Evolutionary conservation across 2,329 filamentous ascomycete species (phyloP).

Genomic region (Colletotrichum camelliae): DNA sequence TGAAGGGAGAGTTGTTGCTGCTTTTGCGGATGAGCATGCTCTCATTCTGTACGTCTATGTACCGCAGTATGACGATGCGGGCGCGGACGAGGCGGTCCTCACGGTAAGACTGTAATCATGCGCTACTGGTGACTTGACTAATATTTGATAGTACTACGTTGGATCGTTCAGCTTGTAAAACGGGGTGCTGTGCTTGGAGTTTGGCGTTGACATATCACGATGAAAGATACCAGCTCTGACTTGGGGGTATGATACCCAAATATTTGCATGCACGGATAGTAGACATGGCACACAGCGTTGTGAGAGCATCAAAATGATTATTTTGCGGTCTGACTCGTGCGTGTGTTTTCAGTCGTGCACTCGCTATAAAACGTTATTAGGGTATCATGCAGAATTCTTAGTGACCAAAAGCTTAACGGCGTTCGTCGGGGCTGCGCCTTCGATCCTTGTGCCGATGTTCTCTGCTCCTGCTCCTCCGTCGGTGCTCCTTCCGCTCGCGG

Average conservation of each 20-base stretch:
- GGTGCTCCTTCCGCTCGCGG: slow-evolving; percentile 8
- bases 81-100: slow-evolving; percentile 73
- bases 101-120: slow-evolving; percentile 60
- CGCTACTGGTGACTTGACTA: not conserved
- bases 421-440: slow-evolving; percentile 10
- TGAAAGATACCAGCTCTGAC: not conserved
- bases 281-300: not conserved
- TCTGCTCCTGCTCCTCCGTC: slow-evolving; percentile 14
- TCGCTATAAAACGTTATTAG: not conserved
- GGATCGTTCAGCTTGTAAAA: slow-evolving; percentile 40
- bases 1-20: slow-evolving; percentile 91
- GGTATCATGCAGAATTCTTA: not conserved
- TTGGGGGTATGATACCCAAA: not conserved
- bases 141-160: slow-evolving; percentile 39
- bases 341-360: not conserved
- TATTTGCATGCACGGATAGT: not conserved
- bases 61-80: slow-evolving; percentile 69
- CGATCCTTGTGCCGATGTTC: slow-evolving; percentile 5
- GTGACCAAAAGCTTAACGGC: not conserved
- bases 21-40: slow-evolving; percentile 81
- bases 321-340: not conserved
- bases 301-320: not conserved
- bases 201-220: not conserved
- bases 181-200: not conserved
- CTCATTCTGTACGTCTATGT: slow-evolving; percentile 86